Conservation (phyloP, 768 basidiomycete genomes). For the Rhodotorula taiwanensis region DNA sequence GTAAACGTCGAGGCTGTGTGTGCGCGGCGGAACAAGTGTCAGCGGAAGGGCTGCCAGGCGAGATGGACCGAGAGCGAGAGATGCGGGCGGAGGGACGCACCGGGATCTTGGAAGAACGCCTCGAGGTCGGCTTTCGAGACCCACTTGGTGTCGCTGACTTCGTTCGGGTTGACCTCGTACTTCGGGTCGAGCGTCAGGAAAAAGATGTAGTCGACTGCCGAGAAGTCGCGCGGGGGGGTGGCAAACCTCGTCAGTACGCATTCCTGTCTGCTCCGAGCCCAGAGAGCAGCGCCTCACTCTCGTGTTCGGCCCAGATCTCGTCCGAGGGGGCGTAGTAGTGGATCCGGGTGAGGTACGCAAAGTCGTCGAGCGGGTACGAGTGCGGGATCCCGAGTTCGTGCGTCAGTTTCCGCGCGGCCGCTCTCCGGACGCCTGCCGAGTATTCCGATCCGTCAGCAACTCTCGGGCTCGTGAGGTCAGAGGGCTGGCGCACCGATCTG, state of each 20-base stretch:
- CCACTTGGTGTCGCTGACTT: slow-evolving; percentile 84
- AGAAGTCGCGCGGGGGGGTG: neutral
- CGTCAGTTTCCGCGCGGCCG: slow-evolving; percentile 90
- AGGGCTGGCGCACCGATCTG: slow-evolving; percentile 50
- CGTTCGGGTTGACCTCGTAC: slow-evolving; percentile 74
- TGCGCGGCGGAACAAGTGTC: no score
- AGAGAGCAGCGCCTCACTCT: slow-evolving; percentile 55
- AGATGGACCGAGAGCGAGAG: neutral
- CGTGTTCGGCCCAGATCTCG: slow-evolving; percentile 96
- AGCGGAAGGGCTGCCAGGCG: neutral
- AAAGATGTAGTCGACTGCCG: slow-evolving; percentile 94
- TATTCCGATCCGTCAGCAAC: neutral
- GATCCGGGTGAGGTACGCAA: slow-evolving; percentile 91
- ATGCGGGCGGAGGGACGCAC: slow-evolving; percentile 48
- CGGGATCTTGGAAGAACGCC: slow-evolving; percentile 74
- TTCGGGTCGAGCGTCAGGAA: slow-evolving; percentile 85
- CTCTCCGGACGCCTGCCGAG: slow-evolving; percentile 67
- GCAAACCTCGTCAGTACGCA: neutral
- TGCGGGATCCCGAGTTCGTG: slow-evolving; percentile 91
- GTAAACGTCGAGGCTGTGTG: slow-evolving; percentile 70
- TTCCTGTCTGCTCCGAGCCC: neutral
- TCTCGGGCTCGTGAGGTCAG: no score
- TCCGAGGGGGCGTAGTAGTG: slow-evolving; percentile 93
- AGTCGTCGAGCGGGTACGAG: slow-evolving; percentile 67
- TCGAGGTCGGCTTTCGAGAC: slow-evolving; percentile 84